Conservation (phyloP, 345 rosid genomes). For the Excoecaria agallocha region DNA sequence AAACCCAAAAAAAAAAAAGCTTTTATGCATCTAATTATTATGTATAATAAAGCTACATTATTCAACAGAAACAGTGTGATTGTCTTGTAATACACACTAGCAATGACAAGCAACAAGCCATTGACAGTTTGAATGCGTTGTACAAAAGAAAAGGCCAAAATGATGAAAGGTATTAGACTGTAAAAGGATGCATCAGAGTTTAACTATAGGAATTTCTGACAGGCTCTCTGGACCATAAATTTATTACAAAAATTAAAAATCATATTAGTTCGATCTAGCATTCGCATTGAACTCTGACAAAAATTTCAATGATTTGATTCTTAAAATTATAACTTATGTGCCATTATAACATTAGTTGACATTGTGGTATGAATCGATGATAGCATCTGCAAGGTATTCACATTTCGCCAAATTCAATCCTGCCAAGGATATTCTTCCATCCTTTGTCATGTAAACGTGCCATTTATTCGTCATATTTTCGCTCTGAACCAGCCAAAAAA, state of each 20-base stretch:
- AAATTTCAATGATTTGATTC: constrained; percentile 17
- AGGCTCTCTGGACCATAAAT: background rate
- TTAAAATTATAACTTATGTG: background rate
- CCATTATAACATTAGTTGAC: constrained; percentile 42
- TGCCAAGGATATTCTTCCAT: constrained; percentile 89
- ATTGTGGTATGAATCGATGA: constrained; percentile 76
- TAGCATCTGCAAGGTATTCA: constrained; percentile 88
- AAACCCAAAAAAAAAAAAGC: too few species aligned
- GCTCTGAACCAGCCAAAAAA: constrained; percentile 37
- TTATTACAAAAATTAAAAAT: constrained; percentile 19
- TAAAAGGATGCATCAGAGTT: background rate
- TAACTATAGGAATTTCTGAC: background rate
- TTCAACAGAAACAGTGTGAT: too few species aligned
- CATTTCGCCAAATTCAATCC: constrained; percentile 91
- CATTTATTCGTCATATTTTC: constrained; percentile 91
- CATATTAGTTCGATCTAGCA: constrained; percentile 4
- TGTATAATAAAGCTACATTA: too few species aligned
- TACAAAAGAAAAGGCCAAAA: background rate
- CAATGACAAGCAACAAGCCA: too few species aligned
- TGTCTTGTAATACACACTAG: too few species aligned
- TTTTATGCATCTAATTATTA: too few species aligned
- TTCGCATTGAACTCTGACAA: constrained; percentile 17
- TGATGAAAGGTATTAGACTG: background rate
- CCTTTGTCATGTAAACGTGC: constrained; percentile 95
- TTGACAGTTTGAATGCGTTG: background rate